Base-by-base conservation (phyloP, 2,329 filamentous ascomycete genomes). In the Ambrosiella beaveri region DNA sequence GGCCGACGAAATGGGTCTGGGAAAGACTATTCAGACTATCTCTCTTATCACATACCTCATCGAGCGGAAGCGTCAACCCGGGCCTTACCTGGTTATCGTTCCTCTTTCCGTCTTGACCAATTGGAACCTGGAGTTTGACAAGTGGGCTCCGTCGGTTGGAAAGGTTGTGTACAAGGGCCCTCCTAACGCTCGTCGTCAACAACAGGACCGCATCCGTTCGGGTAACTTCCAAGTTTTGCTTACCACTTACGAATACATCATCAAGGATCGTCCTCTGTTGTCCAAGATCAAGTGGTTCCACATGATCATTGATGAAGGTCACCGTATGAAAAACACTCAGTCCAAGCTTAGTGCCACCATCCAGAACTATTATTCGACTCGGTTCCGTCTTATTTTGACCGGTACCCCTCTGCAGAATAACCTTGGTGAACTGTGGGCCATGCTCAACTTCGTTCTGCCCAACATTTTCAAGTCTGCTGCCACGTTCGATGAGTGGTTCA, bases 231-330 rank as follows among this genome's bases (percentile, higher is more conserved):
- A 98, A 70, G 93, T 98, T 54, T 75, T 98, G 9, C 78, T 98
- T 60, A 98, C 93, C 1, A 98, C 93, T 0, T 98, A 98, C 73
- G 93, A 98, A 70, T 98, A 97, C 73, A 94, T 98, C 72, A 98
- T 98, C 79, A 98, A 97, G 74, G 93, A 98, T 67, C 83, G 93
- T 40, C 91, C 91, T 0, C 78, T 98, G 64, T 74, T 98, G 11
- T 94, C 88, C 75, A 97, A 97, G 76, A 91, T 98, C 73, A 97
- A 97, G 73, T 98, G 93, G 93, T 85, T 96, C 65, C 93, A 98
- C 73, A 97, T 98, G 93, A 97, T 98, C 65, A 93, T 98, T 64
- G 93, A 98, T 66, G 93, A 98, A 75, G 93, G 93, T 73, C 93
- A 98, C 71, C 89, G 93, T 69, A 98, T 98, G 93, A 98, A 98